Base-by-base conservation (phyloP, 2,329 filamentous ascomycete genomes). In the Dothistroma pini region DNA sequence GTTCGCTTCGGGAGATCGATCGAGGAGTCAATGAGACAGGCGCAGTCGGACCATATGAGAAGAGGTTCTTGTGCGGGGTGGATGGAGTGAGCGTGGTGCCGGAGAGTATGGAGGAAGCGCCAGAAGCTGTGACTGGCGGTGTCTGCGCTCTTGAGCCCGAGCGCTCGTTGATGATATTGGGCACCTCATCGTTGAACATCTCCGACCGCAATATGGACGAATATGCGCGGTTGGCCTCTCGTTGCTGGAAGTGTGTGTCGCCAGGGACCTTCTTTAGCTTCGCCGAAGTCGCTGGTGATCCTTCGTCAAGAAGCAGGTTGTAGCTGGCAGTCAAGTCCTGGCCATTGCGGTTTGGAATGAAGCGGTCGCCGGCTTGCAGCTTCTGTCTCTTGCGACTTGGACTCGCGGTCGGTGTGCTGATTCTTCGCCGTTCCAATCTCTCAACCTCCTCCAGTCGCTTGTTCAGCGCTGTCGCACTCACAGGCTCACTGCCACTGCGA, bases 41-140 rank as follows among this genome's bases (percentile, higher is more conserved):
- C 1, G 88, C 90, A 69, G 96, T 91, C n/a, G 89, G 89, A 21
- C 86, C 88, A 54, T 88, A 84, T 65, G 81, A 84, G 74, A 99
- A 97, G 44, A 99, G 85, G 68, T 99, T 99, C 78, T 97, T 97
- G 76, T 96, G 92, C 10, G 95, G 95, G 4, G 95, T 99, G 1
- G 93, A 96, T 0, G 95, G 95, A 0, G 93, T 96, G 61, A 95
- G 82, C 59, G 86, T 81, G 31, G 83, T 88, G 32, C 52, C 61
- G 0, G 93, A 96, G 59, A 95, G 81, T 59, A 86, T 81, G 22
- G 84, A 88, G 11, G 90, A 87, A n/a, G 92, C 77, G 25, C 84
- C 81, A 12, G 86, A 80, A 14, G 83, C 79, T 14, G 86, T 80
- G 61, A 83, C 86, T 29, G 93, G 93, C 51, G 93, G 93, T 6